Conservation (phyloP, 1,284 basidiomycete species). For the Leccinum huronense region DNA sequence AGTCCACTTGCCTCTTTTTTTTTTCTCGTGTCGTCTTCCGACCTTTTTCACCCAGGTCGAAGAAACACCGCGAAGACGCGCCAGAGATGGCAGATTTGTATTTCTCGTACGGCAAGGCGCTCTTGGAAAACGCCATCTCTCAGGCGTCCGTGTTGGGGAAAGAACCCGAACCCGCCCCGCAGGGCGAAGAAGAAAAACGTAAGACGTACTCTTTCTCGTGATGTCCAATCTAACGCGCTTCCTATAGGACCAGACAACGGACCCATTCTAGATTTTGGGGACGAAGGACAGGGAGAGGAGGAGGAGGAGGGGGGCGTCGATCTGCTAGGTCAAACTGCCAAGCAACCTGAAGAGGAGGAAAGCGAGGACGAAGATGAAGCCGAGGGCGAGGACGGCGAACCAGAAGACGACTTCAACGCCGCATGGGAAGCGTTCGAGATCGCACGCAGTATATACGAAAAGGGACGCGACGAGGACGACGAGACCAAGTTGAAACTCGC, state of each 20-base stretch:
- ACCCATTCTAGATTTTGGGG: conserved; percentile 71
- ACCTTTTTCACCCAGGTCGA: conserved; percentile 43
- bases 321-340: conserved; percentile 56
- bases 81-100: conserved; percentile 81
- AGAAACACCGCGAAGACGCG: conserved; percentile 69
- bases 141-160: conserved; percentile 84
- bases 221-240: conserved; percentile 1
- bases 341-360: conserved; percentile 45
- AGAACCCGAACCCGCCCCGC: conserved; percentile 56
- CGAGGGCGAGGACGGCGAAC: conserved; percentile 49
- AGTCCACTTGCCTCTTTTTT: conserved; percentile 12
- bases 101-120: conserved; percentile 81
- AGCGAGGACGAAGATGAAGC: conserved; percentile 51
- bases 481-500: conserved; percentile 71
- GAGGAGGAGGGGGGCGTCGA: conserved; percentile 54
- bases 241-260: conserved; percentile 38
- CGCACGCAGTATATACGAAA: conserved; percentile 79
- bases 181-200: conserved; percentile 49
- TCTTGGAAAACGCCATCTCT: conserved; percentile 83
- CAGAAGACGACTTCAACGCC: conserved; percentile 92
- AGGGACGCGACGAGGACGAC: conserved; percentile 57
- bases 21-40: background rate
- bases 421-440: conserved; percentile 93
- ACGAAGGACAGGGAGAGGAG: conserved; percentile 61
- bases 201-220: conserved; percentile 15